Conservation (phyloP, 352 stramenopile genomes). For the Phytopythium sindhum region DNA sequence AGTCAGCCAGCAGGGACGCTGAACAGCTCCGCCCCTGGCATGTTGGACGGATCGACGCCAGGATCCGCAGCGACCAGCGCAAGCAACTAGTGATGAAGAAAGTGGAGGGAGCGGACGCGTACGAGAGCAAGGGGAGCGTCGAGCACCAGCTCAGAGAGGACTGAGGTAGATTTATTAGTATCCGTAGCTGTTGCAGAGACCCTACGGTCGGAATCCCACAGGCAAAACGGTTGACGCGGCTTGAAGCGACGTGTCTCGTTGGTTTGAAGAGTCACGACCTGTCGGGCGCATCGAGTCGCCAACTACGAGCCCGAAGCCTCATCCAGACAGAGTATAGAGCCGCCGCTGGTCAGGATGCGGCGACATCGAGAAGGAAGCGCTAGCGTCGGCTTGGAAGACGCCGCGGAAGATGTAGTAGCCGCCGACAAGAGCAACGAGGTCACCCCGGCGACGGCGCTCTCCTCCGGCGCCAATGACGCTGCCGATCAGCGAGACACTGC, state of each 20-base stretch:
- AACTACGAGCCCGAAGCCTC: background rate
- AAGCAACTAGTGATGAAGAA: background rate
- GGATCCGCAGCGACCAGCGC: background rate
- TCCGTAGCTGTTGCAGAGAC: background rate
- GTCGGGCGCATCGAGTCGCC: background rate
- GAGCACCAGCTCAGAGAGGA: background rate
- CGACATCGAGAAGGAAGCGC: constrained; percentile 2
- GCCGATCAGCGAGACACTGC: background rate
- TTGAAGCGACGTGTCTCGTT: constrained; percentile 3
- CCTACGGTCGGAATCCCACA: background rate
- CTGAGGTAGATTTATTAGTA: background rate
- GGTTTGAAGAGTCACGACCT: background rate
- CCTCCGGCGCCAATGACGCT: background rate
- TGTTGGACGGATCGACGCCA: background rate
- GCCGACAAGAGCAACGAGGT: constrained; percentile 6
- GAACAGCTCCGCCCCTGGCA: background rate
- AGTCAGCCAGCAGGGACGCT: background rate
- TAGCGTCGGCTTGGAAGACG: background rate
- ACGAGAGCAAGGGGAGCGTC: background rate
- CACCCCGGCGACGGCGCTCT: background rate
- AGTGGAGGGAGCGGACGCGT: too few relatives aligned
- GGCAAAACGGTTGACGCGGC: constrained; percentile 1
- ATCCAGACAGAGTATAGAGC: background rate
- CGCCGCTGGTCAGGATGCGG: background rate
- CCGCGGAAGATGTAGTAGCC: background rate